Evolutionary conservation across 192 early-diverging fungal genomes (phyloP).

Genomic region (Coemansia sp.): DNA sequence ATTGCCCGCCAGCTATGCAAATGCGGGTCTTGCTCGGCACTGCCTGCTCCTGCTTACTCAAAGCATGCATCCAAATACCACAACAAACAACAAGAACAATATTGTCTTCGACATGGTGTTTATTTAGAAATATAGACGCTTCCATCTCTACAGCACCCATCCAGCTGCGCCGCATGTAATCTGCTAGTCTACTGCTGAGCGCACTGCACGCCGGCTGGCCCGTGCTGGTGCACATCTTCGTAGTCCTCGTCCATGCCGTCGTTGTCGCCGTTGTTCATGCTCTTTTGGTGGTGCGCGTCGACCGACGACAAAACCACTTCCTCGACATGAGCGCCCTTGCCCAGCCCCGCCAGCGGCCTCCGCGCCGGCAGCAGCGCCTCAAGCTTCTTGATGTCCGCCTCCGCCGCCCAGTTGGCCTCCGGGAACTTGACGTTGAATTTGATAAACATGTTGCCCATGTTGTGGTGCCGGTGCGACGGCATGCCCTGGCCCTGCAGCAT

Average conservation of each 20-base stretch:
- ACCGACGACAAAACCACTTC: constrained; percentile 78
- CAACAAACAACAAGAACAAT: too few species aligned
- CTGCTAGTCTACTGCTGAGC: constrained; percentile 78
- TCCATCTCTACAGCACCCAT: too few species aligned
- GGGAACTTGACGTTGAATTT: constrained; percentile 96
- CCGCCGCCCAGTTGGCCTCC: constrained; percentile 68
- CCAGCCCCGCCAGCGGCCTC: constrained; percentile 46
- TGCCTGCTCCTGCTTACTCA: too few species aligned
- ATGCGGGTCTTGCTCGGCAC: too few species aligned
- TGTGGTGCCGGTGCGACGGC: constrained; percentile 84
- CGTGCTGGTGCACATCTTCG: constrained; percentile 61
- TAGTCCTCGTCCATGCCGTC: constrained; percentile 57
- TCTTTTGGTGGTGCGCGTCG: constrained; percentile 67
- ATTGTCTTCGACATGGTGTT: too few species aligned
- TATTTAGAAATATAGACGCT: too few species aligned
- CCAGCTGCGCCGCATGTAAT: too few species aligned
- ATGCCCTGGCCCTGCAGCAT: constrained; percentile 88
- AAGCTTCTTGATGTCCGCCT: constrained; percentile 68
- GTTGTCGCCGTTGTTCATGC: constrained; percentile 41
- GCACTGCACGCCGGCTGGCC: constrained; percentile 85
- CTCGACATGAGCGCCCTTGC: constrained; percentile 64
- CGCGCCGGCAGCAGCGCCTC: constrained; percentile 80
- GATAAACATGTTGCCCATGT: constrained; percentile 89
- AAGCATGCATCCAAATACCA: too few species aligned
- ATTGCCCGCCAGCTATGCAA: too few species aligned